phyloP scores from a whole-genome alignment of 202 grass and related monocot species.

The Setaria italica region DNA sequence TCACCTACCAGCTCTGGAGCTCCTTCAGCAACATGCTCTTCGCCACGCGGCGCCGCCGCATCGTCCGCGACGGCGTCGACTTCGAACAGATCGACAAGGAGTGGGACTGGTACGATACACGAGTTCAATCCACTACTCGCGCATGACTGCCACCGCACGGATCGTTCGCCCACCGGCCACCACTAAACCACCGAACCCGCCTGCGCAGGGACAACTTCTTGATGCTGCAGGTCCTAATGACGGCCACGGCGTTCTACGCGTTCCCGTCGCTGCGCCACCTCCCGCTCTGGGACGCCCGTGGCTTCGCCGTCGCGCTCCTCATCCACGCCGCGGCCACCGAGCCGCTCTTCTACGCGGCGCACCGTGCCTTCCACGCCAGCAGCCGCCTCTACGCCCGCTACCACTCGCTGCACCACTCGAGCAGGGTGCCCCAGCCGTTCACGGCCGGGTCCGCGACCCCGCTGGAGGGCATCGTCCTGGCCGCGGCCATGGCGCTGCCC shows the following conservation, averaged over 20 bases:
- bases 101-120: conserved; percentile 83
- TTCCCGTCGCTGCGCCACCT: conserved; percentile 66
- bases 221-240: conserved; percentile 69
- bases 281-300: conserved; percentile 66
- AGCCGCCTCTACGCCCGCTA: conserved; percentile 66
- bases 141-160: too few species aligned
- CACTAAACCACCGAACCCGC: too few species aligned
- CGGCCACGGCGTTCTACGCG: conserved; percentile 50
- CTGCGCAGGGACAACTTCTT: conserved; percentile 90
- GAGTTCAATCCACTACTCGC: too few species aligned
- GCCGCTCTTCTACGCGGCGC: conserved; percentile 72
- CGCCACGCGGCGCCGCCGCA: conserved; percentile 67
- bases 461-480: conserved; percentile 63
- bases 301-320: conserved; percentile 44
- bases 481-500: conserved; percentile 59
- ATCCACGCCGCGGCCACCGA: conserved; percentile 72
- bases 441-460: conserved; percentile 83
- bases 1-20: conserved; percentile 66
- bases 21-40: conserved; percentile 96
- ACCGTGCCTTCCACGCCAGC: conserved; percentile 64
- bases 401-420: conserved; percentile 87
- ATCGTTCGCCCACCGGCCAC: too few species aligned
- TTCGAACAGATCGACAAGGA: conserved; percentile 82
- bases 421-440: conserved; percentile 69
- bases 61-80: conserved; percentile 72